Conservation (phyloP, 2,329 filamentous ascomycete species). For the Ophiostoma piceae region DNA sequence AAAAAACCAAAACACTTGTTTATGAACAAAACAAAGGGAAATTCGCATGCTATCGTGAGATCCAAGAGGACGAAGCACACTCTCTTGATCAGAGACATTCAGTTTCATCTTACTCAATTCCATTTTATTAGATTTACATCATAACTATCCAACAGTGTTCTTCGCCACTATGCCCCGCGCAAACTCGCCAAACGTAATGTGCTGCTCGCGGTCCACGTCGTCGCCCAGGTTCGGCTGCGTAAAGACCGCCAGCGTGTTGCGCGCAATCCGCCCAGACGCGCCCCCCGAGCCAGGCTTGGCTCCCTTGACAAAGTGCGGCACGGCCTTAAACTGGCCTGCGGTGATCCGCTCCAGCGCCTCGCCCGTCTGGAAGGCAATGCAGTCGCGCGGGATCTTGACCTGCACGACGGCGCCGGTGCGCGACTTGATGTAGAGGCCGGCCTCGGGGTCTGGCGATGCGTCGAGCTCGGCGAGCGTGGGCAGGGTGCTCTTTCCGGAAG, state of each 20-base stretch:
- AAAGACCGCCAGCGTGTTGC: slow-evolving; percentile 92
- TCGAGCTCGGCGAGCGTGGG: slow-evolving; percentile 64
- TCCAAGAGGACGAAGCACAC: too few species aligned
- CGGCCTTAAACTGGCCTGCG: slow-evolving; percentile 82
- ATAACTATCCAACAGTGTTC: slow-evolving; percentile 46
- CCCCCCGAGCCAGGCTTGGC: slow-evolving; percentile 45
- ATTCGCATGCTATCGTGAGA: too few species aligned
- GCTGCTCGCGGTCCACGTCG: slow-evolving; percentile 63
- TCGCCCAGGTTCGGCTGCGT: slow-evolving; percentile 91
- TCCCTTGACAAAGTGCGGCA: slow-evolving; percentile 90
- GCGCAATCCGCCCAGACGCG: slow-evolving; percentile 49
- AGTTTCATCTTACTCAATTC: not conserved
- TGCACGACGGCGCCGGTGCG: slow-evolving; percentile 78
- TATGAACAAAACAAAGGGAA: too few species aligned
- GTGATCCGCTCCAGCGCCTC: slow-evolving; percentile 90
- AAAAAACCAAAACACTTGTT: too few species aligned
- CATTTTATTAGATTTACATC: not conserved
- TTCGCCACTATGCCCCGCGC: slow-evolving; percentile 57
- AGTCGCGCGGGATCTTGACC: slow-evolving; percentile 84
- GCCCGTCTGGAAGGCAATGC: slow-evolving; percentile 93
- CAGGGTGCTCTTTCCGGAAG: slow-evolving; percentile 33
- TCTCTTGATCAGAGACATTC: too few species aligned
- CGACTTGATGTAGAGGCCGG: slow-evolving; percentile 91
- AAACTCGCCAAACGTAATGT: slow-evolving; percentile 70
- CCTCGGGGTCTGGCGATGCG: slow-evolving; percentile 71